Evolutionary conservation across 1,139 yeast species (phyloP), one percentile per base, ranked within the genome.

Genomic region (Hyphopichia pseudoburtonii): DNA sequence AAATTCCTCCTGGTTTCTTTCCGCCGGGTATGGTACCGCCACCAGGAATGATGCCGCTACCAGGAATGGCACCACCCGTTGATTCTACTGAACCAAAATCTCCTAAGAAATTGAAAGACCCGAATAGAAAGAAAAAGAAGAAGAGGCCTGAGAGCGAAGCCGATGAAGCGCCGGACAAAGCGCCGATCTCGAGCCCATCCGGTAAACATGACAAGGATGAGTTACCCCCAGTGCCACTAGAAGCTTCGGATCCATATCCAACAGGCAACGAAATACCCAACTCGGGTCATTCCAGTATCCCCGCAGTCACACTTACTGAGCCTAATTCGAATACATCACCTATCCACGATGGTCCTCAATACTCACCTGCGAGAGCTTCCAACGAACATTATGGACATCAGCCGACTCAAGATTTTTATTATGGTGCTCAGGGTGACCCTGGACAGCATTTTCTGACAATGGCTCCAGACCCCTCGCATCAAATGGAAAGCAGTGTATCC

Each of bases 51-150:
- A 18, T 26, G 15, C 31, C 35, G 11, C 27, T 16, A 22, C 5
- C 12, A 5, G 29, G 29, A 3, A 27, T 27, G 29, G 25, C 26
- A 21, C 33, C 33, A 18, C 19, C 18, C 8, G 17, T 19, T 10
- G 30, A 16, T n/a, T 3, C 32, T n/a, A 21, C 16, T 8, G 37
- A 30, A 17, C 23, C 30, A 7, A 19, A 18, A 2, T 26, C 33
- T 12, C 37, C 37, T 8, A 32, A 19, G 17, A 37, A 36, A 16
- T 16, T 29, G 21, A n/a, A 37, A 27, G 23, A 18, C 35, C 17
- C 17, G 17, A 37, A 37, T 17, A 33, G 28, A 18, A 28, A 28
- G 34, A 34, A 35, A 23, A 28, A 34, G 19, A 34, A 34, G 29
- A 28, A 34, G 27, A 32, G 26, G 30, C n/a, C 16, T n/a, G 9